Evolutionary conservation across 2,329 filamentous ascomycete species (phyloP).

Genomic region (Xylariaceae sp.): DNA sequence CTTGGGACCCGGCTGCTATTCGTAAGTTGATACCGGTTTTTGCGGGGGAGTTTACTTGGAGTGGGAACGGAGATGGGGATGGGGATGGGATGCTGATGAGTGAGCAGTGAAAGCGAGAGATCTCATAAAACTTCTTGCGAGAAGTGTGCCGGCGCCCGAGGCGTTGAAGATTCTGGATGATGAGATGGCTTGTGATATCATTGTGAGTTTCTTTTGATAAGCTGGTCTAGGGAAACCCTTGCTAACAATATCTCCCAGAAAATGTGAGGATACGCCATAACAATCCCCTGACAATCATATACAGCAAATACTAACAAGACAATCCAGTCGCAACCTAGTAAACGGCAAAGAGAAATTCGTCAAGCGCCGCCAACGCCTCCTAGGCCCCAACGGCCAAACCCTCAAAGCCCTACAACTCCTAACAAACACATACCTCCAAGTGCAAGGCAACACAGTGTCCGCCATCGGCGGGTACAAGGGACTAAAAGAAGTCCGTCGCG

Average conservation of each 20-base stretch:
- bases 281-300: background rate
- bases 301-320: background rate
- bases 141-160: conserved; percentile 89
- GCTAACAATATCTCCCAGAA: conserved; percentile 2
- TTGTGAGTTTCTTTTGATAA: conserved; percentile 35
- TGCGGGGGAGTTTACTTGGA: background rate
- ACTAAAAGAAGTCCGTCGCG: conserved; percentile 83
- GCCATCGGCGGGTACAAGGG: conserved; percentile 92
- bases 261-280: conserved; percentile 13
- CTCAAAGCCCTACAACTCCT: conserved; percentile 82
- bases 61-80: too few relatives aligned
- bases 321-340: conserved; percentile 84
- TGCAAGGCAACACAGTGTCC: conserved; percentile 93
- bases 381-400: conserved; percentile 88
- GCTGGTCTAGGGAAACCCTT: background rate
- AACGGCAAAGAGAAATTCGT: conserved; percentile 94
- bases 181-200: conserved; percentile 86
- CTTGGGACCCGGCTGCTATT: conserved; percentile 78
- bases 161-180: conserved; percentile 94
- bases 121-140: conserved; percentile 85
- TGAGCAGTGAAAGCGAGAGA: conserved; percentile 75
- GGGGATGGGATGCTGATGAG: too few relatives aligned
- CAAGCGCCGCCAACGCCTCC: conserved; percentile 87
- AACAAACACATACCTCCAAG: conserved; percentile 87
- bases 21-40: conserved; percentile 23